phyloP scores from a whole-genome alignment of 2,329 filamentous ascomycete genomes.

The Venturia effusa region DNA sequence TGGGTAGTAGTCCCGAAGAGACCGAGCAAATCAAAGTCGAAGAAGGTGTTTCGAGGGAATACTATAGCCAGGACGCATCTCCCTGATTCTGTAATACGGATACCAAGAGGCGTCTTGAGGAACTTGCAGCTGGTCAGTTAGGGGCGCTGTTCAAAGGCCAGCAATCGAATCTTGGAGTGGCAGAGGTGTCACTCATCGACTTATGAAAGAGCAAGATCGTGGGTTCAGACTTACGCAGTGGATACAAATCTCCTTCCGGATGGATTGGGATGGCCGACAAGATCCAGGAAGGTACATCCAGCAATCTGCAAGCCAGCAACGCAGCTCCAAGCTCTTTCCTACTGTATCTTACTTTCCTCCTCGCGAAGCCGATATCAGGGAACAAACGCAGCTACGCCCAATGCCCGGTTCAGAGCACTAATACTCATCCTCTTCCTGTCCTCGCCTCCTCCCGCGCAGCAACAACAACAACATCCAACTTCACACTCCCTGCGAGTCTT shows the following conservation, averaged over 20 bases:
- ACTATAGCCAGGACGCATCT: too few relatives aligned
- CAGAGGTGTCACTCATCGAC: too few relatives aligned
- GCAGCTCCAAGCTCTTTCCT: constrained; percentile 2
- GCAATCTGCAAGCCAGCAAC: neutral
- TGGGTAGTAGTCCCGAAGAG: too few relatives aligned
- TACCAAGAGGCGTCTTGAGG: too few relatives aligned
- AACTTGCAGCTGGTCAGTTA: too few relatives aligned
- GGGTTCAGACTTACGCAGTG: too few relatives aligned
- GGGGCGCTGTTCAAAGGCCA: too few relatives aligned
- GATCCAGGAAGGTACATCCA: neutral
- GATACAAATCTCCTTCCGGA: neutral
- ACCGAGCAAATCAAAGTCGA: too few relatives aligned
- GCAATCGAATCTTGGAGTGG: too few relatives aligned
- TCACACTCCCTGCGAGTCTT: neutral
- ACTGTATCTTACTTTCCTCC: neutral
- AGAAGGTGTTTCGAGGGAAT: too few relatives aligned
- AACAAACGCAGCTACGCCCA: neutral
- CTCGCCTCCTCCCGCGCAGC: neutral
- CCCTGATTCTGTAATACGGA: too few relatives aligned
- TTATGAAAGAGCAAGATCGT: too few relatives aligned
- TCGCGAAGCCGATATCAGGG: neutral
- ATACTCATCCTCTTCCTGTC: neutral
- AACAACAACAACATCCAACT: neutral
- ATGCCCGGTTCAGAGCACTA: neutral
- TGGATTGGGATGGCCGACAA: neutral